Percentiles rank a stretch among this genome's conserved stretches.
Conservation (phyloP, 352 stramenopile genomes). For the Peronospora belbahrii region DNA sequence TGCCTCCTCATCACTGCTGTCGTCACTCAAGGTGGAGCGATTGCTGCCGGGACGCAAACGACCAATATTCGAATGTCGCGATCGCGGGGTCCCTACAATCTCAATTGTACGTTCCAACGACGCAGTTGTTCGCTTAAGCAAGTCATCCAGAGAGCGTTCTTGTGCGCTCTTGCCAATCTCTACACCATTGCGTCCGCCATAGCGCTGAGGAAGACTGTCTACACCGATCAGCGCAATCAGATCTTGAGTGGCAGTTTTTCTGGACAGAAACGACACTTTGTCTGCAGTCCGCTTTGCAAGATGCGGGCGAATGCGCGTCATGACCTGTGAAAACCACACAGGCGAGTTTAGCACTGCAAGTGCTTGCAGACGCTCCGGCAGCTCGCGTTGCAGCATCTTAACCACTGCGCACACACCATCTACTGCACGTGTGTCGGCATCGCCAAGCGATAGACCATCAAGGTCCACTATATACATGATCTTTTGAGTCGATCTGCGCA, state of each 20-base stretch:
- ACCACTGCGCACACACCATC: constrained; percentile 48
- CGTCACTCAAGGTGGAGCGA: constrained; percentile 28
- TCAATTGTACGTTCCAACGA: constrained; percentile 68
- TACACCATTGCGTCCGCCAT: constrained; percentile 64
- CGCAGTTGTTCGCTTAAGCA: constrained; percentile 61
- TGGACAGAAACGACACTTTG: constrained; percentile 55
- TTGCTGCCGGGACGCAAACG: constrained; percentile 29
- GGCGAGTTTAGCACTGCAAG: constrained; percentile 62
- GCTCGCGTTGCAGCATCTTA: constrained; percentile 47
- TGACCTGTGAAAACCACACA: constrained; percentile 79
- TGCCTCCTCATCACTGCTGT: constrained; percentile 68
- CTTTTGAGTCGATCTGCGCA: constrained; percentile 49
- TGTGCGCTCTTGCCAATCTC: constrained; percentile 75
- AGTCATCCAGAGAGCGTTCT: constrained; percentile 52
- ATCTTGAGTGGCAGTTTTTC: constrained; percentile 33
- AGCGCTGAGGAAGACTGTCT: constrained; percentile 62
- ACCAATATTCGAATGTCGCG: constrained; percentile 13
- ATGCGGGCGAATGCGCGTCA: constrained; percentile 43
- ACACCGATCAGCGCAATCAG: constrained; percentile 56
- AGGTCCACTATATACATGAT: constrained; percentile 74
- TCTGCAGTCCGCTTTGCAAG: constrained; percentile 57
- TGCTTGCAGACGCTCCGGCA: constrained; percentile 54
- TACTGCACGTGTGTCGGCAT: constrained; percentile 62
- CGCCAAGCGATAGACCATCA: constrained; percentile 62
- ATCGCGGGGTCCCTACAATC: constrained; percentile 42